Percentiles rank a stretch among this genome's conserved stretches.
Evolutionary conservation across 208 protist species (phyloP).

Genomic region (Entamoeba moshkovskii): DNA sequence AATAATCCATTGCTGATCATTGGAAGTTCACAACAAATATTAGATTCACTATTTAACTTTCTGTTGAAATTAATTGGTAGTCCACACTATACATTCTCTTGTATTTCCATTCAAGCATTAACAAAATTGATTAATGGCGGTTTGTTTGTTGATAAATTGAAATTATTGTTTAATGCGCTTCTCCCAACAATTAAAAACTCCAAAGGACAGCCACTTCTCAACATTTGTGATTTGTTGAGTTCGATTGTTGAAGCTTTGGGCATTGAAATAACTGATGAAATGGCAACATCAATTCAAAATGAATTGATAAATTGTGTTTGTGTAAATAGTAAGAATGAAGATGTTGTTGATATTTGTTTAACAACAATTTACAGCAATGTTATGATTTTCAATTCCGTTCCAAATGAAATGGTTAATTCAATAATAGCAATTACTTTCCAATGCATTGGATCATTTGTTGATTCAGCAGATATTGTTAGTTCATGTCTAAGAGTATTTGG

Average conservation of each 20-base stretch:
- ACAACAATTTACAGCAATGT: background rate
- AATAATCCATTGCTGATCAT: background rate
- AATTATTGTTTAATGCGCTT: background rate
- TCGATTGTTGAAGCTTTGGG: background rate
- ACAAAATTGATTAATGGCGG: background rate
- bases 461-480: background rate
- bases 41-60: background rate
- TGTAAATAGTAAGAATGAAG: background rate
- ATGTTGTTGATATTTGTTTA: background rate
- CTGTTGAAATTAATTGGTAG: background rate
- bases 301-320: background rate
- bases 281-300: background rate
- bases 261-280: background rate
- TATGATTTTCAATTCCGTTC: background rate
- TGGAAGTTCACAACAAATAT: background rate
- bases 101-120: background rate
- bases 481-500: background rate
- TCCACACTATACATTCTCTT: background rate
- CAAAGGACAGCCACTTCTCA: background rate
- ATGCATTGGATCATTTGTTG: background rate
- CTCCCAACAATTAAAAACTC: background rate
- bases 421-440: background rate
- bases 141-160: background rate
- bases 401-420: background rate
- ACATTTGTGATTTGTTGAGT: background rate